phyloP scores from a whole-genome alignment of 495 filamentous ascomycete species.

The Penicillium nucicola region DNA sequence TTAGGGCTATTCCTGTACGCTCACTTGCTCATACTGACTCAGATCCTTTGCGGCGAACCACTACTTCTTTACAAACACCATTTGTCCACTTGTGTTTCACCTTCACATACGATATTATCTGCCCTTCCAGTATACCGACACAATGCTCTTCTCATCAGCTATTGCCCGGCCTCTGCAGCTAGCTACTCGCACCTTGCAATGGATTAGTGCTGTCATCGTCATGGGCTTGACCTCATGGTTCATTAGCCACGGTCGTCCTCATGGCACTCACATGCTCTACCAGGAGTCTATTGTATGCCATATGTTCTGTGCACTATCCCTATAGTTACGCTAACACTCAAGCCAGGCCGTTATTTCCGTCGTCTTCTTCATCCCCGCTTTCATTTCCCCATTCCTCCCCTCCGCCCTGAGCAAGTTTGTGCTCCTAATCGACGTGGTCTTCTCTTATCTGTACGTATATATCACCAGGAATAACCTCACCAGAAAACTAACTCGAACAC shows the following conservation, averaged over 20 bases:
- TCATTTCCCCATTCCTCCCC: slow-evolving; percentile 50
- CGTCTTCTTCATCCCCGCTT: slow-evolving; percentile 55
- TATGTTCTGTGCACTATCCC: neutral
- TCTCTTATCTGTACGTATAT: slow-evolving; percentile 55
- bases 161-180: slow-evolving; percentile 38
- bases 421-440: slow-evolving; percentile 55
- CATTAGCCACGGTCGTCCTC: slow-evolving; percentile 40
- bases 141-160: slow-evolving; percentile 30
- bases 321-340: neutral
- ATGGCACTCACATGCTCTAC: slow-evolving; percentile 48
- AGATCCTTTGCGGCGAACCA: neutral
- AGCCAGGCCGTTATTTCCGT: slow-evolving; percentile 51
- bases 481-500: too few species aligned
- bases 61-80: too few species aligned
- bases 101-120: neutral
- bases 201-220: slow-evolving; percentile 58
- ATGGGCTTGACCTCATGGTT: slow-evolving; percentile 58
- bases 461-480: too few species aligned
- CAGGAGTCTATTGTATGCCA: slow-evolving; percentile 54
- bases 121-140: slow-evolving; percentile 1
- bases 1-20: neutral
- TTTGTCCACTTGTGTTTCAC: neutral
- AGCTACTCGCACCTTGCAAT: slow-evolving; percentile 36
- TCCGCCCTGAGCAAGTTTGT: slow-evolving; percentile 40
- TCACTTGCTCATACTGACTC: neutral